Evolutionary conservation across 1,284 basidiomycete genomes (phyloP), one percentile per base, ranked within the genome.

Genomic region (Calocybe gambosa): DNA sequence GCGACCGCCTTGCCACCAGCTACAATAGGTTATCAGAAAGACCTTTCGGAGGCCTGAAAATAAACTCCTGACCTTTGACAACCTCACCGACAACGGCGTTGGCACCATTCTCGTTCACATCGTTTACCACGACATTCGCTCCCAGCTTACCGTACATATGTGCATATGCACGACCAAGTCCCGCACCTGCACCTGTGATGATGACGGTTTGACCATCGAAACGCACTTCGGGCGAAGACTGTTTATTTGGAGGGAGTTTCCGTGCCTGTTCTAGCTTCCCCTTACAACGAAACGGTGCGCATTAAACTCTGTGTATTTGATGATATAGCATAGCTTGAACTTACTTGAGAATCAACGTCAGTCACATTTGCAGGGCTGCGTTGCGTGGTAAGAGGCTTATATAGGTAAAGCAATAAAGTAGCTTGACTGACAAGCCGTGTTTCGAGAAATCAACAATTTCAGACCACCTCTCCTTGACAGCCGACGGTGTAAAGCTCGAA

Each of bases 41-140:
- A 33, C 25, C 45, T 37, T 44, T 34, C 26, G 36, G 21, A 19
- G 29, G 13, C 26, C 15, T 26, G n/a, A 29, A 20, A 29, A 9
- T 13, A 20, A 40, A 15, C n/a, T 29, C 56, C 71, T 47, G 47
- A 85, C 89, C 79, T 66, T 85, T 80, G 54, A 80, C 77, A 56
- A 98, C 82, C 66, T 98, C 94, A 25, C 87, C 78, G 19, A 93
- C 93, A 5, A 99, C 94, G 10, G 78, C 70, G 34, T 81, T 78
- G 8, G 93, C 93, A 18, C 80, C 84, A 58, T 90, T 89, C 61
- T 89, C 86, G 61, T 77, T 90, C 47, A 99, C 86, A 62, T 99
- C 96, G 65, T 99, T 99, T 50, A 99, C 82, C 35, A 99, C 90
- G 28, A 99, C 90, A 60, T 97, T 98, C 18, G 93, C 95, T 25